Base-by-base conservation (phyloP, 2,329 filamentous ascomycete genomes). In the Exophiala sp. region DNA sequence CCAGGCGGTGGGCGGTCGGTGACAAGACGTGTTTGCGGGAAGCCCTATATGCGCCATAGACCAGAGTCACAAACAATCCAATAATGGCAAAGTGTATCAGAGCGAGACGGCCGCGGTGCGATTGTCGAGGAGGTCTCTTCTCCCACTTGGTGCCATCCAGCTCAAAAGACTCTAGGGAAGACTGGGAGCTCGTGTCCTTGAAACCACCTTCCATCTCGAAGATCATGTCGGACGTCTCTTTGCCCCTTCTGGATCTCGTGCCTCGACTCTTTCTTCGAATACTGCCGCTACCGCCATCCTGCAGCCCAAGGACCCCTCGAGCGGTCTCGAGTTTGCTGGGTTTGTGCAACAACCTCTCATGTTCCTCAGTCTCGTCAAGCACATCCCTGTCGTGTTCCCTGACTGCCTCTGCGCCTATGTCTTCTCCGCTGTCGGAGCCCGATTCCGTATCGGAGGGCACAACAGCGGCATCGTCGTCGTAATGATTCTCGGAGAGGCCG, bases 141-240 rank as follows among this genome's bases (percentile, higher is more conserved):
- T 65, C 65, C 58, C 66, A 58, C 13, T 60, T 60, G 10, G 58
- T 57, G 46, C 74, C 66, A 32, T 76, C 69, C 43, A 84, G 66
- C 2, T 63, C 81, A 66, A 67, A 82, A 71, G 64, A 80, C 62
- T 65, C 82, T 70, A 61, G 78, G 72, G 71, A 82, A 74, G 65
- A 78, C 70, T 57, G 82, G 72, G 57, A 80, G 71, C 61, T 83
- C 71, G 72, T 86, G 46, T 83, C 82, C 41, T 84, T 64, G 24
- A 69, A 63, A 1, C 88, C 88, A 64, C 89, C 85, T 67, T 96
- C 90, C 85, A 91, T 88, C 69, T 93, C 86, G 66, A 88, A 90
- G 83, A 95, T 87, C 62, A 94, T 72, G 66, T 83, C 80, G 30
- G 84, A 83, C 71, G 48, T 73, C 70, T 59, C 75, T 67, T 63